Conservation (phyloP, 768 basidiomycete species). For the Mycena olivaceomarginata region DNA sequence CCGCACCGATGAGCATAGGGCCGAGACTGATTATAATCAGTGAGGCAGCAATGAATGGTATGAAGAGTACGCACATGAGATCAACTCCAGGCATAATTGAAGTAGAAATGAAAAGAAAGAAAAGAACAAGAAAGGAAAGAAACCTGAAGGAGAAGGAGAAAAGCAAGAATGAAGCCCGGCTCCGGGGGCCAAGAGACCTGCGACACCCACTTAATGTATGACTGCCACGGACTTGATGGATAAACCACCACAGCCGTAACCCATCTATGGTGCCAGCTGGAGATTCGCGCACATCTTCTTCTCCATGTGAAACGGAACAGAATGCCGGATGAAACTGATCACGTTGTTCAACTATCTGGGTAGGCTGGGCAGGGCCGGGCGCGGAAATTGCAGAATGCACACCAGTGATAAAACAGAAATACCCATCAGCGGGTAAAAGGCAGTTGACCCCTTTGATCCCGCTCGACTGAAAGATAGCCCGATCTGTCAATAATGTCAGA, state of each 20-base stretch:
- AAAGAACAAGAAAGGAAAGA: background rate
- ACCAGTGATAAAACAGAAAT: too few relatives aligned
- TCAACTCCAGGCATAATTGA: constrained; percentile 39
- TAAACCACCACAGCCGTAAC: background rate
- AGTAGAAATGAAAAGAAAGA: constrained; percentile 2
- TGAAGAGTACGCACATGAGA: constrained; percentile 27
- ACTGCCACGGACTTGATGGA: background rate
- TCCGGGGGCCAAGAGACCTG: background rate
- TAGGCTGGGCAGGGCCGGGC: too few relatives aligned
- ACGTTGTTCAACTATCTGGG: too few relatives aligned
- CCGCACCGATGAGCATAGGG: constrained; percentile 24
- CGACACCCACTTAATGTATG: background rate
- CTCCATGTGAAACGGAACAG: too few relatives aligned
- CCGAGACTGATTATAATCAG: constrained; percentile 9
- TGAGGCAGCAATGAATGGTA: background rate
- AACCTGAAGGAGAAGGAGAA: background rate
- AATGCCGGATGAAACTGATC: too few relatives aligned
- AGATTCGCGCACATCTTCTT: background rate
- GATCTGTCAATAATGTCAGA: too few relatives aligned
- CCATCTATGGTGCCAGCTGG: background rate
- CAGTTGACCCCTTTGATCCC: too few relatives aligned
- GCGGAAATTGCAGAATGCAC: too few relatives aligned
- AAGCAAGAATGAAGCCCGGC: background rate
- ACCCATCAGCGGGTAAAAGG: too few relatives aligned
- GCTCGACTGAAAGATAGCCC: too few relatives aligned